Percentiles rank a stretch among this genome's conserved stretches.
Evolutionary conservation across 257 asterid genomes (phyloP).

Genomic region (Scutellaria minor): DNA sequence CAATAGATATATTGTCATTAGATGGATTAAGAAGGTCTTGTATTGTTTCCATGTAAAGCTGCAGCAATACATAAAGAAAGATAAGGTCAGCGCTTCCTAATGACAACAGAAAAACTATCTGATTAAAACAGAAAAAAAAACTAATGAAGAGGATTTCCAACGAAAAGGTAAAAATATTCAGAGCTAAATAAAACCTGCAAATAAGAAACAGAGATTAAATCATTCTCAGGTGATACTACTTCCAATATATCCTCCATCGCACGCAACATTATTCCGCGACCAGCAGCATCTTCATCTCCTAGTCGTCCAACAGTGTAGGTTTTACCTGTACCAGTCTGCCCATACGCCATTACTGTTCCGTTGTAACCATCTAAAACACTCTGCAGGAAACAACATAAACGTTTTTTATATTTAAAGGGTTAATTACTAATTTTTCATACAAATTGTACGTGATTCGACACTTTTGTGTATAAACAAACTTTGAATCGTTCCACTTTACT

Average conservation of each 20-base stretch:
- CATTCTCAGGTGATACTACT: slow-evolving; percentile 63
- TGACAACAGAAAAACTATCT: slow-evolving; percentile 15
- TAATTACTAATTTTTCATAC: too few species aligned
- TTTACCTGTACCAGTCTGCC: slow-evolving; percentile 97
- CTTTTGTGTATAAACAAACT: too few species aligned
- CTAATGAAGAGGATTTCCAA: neutral
- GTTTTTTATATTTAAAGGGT: neutral
- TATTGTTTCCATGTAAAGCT: slow-evolving; percentile 89
- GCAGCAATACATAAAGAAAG: slow-evolving; percentile 39
- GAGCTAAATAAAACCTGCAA: slow-evolving; percentile 63
- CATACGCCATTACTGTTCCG: slow-evolving; percentile 95
- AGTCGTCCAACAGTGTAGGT: slow-evolving; percentile 86
- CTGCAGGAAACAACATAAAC: slow-evolving; percentile 45
- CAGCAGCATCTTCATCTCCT: slow-evolving; percentile 82
- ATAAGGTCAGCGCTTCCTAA: neutral
- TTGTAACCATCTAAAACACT: slow-evolving; percentile 96
- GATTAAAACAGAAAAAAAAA: slow-evolving; percentile 16
- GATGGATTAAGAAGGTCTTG: slow-evolving; percentile 87
- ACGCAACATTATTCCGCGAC: slow-evolving; percentile 91
- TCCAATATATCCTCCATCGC: slow-evolving; percentile 87
- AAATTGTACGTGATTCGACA: too few species aligned
- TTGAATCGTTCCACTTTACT: too few species aligned
- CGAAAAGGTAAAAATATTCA: neutral
- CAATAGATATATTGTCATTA: slow-evolving; percentile 71
- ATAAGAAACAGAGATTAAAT: slow-evolving; percentile 72